Base-by-base conservation (phyloP, 805 yeast genomes). In the Candida sonorensis region DNA sequence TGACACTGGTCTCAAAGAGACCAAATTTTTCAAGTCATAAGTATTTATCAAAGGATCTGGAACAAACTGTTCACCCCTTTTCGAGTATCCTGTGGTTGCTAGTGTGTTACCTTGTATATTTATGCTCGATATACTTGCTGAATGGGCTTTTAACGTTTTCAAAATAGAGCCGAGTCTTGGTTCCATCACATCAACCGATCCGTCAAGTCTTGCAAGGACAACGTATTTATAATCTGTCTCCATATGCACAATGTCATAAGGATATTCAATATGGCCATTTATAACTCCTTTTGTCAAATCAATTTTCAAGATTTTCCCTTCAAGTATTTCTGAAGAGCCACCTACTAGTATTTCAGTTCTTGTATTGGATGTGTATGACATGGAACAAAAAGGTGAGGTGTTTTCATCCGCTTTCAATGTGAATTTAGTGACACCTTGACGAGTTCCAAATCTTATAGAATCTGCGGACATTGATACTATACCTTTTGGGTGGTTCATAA, bases 31-130 rank as follows among this genome's bases (percentile, higher is more conserved):
- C 19, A 85, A 54, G 54, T 92, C 97, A 53, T 75, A 86, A 14
- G 86, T 76, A 43, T 79, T 79, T 14, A 90, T 87, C 40, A 90
- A 67, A 0, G 95, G 90, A 50, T 92, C 97, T 7, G 75, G 66
- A 13, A 69, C 57, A 34, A 65, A 65, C 7, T 67, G 64, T 29
- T 77, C 76, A 31, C 75, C 72, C 29, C 86, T 72, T 16, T 75
- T 59, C 0, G 88, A 75, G 42, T 76, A 78, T 1, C 97, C 97
- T 36, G 94, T 85, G 0, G 95, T 81, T 12, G 85, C 76, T 26
- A 84, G 62, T 20, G 74, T 74, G 36, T 71, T 69, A 14, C 81
- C 88, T 44, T 70, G 68, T 14, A 78, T 67, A 44, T 76, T 83
- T 51, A 83, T 62, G 32, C 77, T 77, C 1, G 85, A 69, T 13